phyloP scores from a whole-genome alignment of 2,329 filamentous ascomycete species.

The Diaporthe ampelina region DNA sequence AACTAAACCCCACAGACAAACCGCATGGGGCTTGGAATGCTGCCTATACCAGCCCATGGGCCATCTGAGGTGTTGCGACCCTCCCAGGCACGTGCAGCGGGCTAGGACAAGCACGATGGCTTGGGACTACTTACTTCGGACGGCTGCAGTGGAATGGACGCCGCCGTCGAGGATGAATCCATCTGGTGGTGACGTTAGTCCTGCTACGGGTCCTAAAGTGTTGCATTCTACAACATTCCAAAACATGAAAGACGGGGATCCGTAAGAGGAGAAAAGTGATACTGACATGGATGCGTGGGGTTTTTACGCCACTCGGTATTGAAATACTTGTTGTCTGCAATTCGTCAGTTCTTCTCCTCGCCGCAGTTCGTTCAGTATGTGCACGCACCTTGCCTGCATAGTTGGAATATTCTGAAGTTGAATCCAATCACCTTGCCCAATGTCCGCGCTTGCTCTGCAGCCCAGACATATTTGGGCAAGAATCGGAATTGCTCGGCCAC shows the following conservation, averaged over 20 bases:
- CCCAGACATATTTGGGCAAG: conserved; percentile 67
- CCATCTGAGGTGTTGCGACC: neutral
- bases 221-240: no score
- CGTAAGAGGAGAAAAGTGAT: no score
- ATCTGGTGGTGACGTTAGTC: no score
- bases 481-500: conserved; percentile 81
- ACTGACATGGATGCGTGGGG: conserved; percentile 77
- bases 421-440: conserved; percentile 65
- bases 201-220: no score
- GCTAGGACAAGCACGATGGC: neutral
- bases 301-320: conserved; percentile 72
- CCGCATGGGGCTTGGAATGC: neutral
- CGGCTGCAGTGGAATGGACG: conserved; percentile 75
- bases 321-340: conserved; percentile 56
- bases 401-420: conserved; percentile 58
- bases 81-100: neutral
- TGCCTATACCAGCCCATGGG: neutral
- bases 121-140: conserved; percentile 53
- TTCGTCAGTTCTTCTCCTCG: neutral
- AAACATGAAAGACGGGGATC: no score
- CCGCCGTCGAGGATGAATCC: conserved; percentile 81
- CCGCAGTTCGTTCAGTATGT: neutral
- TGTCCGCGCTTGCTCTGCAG: conserved; percentile 60
- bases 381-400: conserved; percentile 52
- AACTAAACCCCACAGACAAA: neutral